Conservation (phyloP, 768 basidiomycete genomes). For the Lactifluus volemus region DNA sequence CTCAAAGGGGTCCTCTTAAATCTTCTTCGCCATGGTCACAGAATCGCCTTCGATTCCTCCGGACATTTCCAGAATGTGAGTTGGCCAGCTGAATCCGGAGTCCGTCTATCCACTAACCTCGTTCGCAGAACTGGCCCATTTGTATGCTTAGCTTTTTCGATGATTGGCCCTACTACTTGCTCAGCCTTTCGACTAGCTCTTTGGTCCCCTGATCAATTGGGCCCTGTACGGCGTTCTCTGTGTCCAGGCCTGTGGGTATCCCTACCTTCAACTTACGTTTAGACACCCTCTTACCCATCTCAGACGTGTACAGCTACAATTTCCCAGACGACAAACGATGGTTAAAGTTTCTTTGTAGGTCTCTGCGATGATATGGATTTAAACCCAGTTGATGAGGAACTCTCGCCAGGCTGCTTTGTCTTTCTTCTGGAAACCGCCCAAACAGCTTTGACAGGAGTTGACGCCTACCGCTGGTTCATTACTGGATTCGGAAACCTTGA, state of each 20-base stretch:
- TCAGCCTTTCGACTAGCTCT: background rate
- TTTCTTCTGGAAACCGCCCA: slow-evolving; percentile 1
- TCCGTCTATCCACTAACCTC: background rate
- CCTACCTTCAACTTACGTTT: background rate
- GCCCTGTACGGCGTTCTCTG: background rate
- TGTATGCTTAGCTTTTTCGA: background rate
- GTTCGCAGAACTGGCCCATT: background rate
- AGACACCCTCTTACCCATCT: background rate
- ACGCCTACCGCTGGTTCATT: slow-evolving; percentile 4
- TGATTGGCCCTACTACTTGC: background rate
- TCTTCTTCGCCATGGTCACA: background rate
- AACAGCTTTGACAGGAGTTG: background rate
- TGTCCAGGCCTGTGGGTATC: background rate
- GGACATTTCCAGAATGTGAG: background rate
- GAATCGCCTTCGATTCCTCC: background rate
- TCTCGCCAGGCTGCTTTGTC: background rate
- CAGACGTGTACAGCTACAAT: slow-evolving; percentile 9
- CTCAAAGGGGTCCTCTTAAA: background rate
- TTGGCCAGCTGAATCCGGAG: background rate
- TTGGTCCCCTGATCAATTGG: background rate
- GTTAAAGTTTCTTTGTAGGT: slow-evolving; percentile 1
- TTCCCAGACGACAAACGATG: slow-evolving; percentile 1
- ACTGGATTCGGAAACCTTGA: background rate
- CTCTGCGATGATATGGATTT: background rate
- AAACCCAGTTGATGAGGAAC: background rate